Base-by-base conservation (phyloP, 2,329 filamentous ascomycete genomes). In the Neodidymelliopsis sp. region DNA sequence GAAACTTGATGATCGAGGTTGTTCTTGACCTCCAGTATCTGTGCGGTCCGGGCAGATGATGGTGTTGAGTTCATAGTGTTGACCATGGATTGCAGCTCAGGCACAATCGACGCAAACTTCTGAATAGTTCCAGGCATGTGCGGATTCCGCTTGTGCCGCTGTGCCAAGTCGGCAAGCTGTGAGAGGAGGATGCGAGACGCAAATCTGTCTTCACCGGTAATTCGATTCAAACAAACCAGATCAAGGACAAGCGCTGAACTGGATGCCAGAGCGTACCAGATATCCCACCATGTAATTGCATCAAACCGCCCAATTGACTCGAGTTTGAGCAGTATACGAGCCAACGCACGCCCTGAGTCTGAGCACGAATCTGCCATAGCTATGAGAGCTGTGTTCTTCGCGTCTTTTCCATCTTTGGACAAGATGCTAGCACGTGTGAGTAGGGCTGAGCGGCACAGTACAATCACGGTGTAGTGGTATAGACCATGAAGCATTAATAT, bases 261-360 rank as follows among this genome's bases (percentile, higher is more conserved):
- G 1, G 73, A 67, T 12, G 72, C 57, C 30, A 76, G 66, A 3
- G 71, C 58, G 30, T 72, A 76, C 65, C 73, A 78, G 4, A 73
- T 58, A 38, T 78, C 75, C 59, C 69, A 74, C 69, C 72, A 74
- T 2, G 70, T 71, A 12, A 73, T 65, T n/a, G 69, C 58, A 50
- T 77, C 72, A 38, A 77, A 74, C 29, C 69, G 71, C 4, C 63
- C 62, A 29, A 71, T 65, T 2, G 63, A 40, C n/a, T 73, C 72
- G 0, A 77, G 62, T 36, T 70, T 66, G 13, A 71, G 58, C 4
- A 77, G 49, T 20, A 73, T 63, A 10, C 60, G 64, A 20, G 69
- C 65, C 8, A 73, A 53, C 0, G 58, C 54, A 25, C 70, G 68
- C 3, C 74, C 73, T 3, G 73, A 74, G 9, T 71, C 65, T 12